Conservation (phyloP, 2,329 filamentous ascomycete genomes). For the Hypoxylon sp. region DNA sequence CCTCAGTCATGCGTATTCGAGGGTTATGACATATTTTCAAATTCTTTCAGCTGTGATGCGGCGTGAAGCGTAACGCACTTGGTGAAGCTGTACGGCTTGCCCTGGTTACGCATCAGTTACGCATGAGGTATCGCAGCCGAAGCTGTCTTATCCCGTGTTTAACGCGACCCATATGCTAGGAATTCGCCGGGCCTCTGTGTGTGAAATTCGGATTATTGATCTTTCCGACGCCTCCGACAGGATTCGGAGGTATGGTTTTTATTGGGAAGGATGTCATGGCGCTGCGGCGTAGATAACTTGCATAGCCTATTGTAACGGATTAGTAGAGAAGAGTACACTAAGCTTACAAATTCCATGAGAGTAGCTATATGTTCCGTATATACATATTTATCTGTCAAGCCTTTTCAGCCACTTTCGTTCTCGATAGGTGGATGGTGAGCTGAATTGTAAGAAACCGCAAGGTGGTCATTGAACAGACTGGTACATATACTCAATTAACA, state of each 20-base stretch:
- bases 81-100: not conserved
- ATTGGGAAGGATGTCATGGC: not conserved
- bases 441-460: too few relatives aligned
- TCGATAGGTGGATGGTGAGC: too few relatives aligned
- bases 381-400: too few relatives aligned
- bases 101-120: not conserved
- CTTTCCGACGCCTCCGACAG: not conserved
- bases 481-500: not conserved
- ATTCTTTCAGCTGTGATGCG: not conserved
- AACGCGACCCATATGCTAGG: slow-evolving; percentile 3
- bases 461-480: too few relatives aligned
- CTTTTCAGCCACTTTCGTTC: too few relatives aligned
- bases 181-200: not conserved
- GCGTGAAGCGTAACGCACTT: not conserved
- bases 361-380: too few relatives aligned
- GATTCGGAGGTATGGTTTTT: not conserved
- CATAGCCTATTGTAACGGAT: not conserved
- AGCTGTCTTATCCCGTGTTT: slow-evolving; percentile 24
- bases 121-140: not conserved
- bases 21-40: not conserved
- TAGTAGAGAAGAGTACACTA: not conserved
- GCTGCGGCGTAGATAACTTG: not conserved
- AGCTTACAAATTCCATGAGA: not conserved
- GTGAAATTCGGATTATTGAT: not conserved
- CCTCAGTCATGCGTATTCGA: not conserved